These are phyloP conservation scores for Microglena sp. DNA, from an alignment of 139 green algal genomes.

Conservation along the genomic window DNA sequence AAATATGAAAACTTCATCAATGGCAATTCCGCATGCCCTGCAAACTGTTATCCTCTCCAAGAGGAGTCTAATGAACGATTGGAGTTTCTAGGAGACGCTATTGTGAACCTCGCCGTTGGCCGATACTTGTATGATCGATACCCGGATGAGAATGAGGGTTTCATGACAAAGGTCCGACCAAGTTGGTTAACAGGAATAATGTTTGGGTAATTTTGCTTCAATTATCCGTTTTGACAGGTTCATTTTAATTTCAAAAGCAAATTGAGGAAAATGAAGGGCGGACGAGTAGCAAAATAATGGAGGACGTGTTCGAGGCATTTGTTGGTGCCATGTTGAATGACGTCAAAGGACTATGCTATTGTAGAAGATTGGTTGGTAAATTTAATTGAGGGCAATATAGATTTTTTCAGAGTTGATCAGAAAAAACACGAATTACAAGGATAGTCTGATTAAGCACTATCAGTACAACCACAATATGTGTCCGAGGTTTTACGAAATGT, in stretches of 20 bases:
- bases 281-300: conserved; percentile 4
- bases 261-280: neutral
- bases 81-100: conserved; percentile 16
- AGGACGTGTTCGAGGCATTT: conserved; percentile 16
- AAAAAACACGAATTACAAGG: no score
- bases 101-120: neutral
- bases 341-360: no score
- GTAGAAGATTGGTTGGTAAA: no score
- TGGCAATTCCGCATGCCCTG: no score
- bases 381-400: no score
- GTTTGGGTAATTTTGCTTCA: no score
- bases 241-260: neutral
- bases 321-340: conserved; percentile 14
- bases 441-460: no score
- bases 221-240: no score
- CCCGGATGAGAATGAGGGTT: conserved; percentile 13
- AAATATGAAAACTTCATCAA: conserved; percentile 14
- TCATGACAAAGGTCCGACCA: conserved; percentile 1
- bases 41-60: neutral
- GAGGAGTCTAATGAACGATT: conserved; percentile 10
- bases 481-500: no score
- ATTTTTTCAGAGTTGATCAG: no score
- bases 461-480: no score
- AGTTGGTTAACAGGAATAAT: conserved; percentile 12
- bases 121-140: conserved; percentile 10